Conservation (phyloP, 345 rosid genomes). For the Brassica carinata region DNA sequence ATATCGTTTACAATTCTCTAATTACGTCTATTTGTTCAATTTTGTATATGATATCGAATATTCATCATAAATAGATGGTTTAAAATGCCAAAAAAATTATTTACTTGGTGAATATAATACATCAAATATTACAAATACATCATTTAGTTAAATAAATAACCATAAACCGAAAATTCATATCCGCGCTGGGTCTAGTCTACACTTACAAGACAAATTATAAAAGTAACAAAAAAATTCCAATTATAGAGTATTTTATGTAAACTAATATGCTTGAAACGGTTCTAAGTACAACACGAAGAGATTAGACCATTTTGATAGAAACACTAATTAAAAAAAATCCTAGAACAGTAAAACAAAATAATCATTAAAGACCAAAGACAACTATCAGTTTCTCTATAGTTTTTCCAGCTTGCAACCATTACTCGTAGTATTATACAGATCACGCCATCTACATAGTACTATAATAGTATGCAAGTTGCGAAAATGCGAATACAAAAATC, state of each 20-base stretch:
- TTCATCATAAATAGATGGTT: no score
- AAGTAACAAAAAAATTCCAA: not conserved
- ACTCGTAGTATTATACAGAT: not conserved
- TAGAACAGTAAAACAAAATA: not conserved
- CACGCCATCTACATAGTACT: not conserved
- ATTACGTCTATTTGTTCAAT: no score
- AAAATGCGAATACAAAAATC: not conserved
- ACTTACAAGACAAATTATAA: not conserved
- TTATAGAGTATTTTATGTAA: not conserved
- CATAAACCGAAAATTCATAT: no score
- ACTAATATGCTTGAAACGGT: not conserved
- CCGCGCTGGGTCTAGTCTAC: not conserved
- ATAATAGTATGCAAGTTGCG: not conserved
- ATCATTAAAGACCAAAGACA: not conserved
- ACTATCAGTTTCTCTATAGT: not conserved
- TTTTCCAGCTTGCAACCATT: not conserved
- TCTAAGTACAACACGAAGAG: not conserved
- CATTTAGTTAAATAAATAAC: no score
- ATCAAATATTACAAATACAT: no score
- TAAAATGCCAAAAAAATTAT: no score
- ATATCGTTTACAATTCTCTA: no score
- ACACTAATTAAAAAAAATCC: not conserved
- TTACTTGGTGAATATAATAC: no score
- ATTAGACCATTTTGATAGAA: not conserved
- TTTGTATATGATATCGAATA: no score